Conservation (phyloP, 2,329 filamentous ascomycete genomes). For the Rhinocladiella similis region DNA sequence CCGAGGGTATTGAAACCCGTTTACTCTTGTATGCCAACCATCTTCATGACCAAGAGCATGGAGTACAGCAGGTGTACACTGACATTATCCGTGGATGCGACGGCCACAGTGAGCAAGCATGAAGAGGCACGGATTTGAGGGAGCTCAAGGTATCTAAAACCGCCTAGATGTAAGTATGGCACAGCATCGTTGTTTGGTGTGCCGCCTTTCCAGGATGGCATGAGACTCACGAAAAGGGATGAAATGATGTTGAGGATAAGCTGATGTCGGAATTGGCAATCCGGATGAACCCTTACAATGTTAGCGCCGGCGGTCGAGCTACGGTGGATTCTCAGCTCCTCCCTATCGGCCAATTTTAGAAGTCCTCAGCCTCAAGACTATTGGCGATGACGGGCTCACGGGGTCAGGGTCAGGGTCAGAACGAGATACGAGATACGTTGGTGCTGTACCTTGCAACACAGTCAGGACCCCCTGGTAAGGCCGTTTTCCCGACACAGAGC, state of each 20-base stretch:
- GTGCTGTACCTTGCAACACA: background rate
- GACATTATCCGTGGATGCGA: too few species aligned
- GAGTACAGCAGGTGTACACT: too few species aligned
- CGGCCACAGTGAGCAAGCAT: too few species aligned
- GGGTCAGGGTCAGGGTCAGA: background rate
- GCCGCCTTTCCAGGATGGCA: too few species aligned
- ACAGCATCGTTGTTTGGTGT: too few species aligned
- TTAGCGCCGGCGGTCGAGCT: background rate
- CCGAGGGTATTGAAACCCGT: too few species aligned
- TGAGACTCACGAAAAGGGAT: background rate
- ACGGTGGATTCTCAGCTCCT: background rate
- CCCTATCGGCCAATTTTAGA: slow-evolving; percentile 1
- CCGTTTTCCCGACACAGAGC: background rate
- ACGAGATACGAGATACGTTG: background rate
- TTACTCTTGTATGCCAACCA: too few species aligned
- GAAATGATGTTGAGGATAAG: slow-evolving; percentile 3
- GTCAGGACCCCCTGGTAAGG: background rate
- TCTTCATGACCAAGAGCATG: too few species aligned
- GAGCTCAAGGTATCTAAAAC: too few species aligned
- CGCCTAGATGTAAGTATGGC: too few species aligned
- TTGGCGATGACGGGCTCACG: background rate
- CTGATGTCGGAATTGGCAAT: background rate
- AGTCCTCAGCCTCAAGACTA: background rate
- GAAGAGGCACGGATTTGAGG: too few species aligned
- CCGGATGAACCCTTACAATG: background rate